Evolutionary conservation across 176 grass and related monocot species (phyloP).

Genomic region (Cocos nucifera): DNA sequence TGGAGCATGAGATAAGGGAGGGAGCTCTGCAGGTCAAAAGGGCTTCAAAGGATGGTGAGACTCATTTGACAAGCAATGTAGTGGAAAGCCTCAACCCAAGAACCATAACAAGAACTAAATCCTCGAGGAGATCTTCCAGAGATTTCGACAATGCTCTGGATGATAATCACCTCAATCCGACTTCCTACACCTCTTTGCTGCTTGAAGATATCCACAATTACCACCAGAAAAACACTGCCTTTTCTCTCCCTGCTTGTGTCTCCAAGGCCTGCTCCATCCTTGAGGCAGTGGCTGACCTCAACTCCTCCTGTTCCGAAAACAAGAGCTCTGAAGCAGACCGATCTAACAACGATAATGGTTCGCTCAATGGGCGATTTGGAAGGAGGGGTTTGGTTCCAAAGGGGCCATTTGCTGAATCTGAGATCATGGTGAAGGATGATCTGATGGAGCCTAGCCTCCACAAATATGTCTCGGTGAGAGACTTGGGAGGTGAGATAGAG

Average conservation of each 20-base stretch:
- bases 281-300: slow-evolving; percentile 84
- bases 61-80: slow-evolving; percentile 24
- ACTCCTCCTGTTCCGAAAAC: slow-evolving; percentile 61
- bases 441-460: slow-evolving; percentile 73
- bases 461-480: slow-evolving; percentile 81
- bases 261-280: slow-evolving; percentile 98
- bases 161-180: slow-evolving; percentile 7
- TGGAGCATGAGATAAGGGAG: background rate
- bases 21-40: slow-evolving; percentile 12
- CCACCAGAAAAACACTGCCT: slow-evolving; percentile 46
- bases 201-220: slow-evolving; percentile 93
- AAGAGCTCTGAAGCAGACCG: slow-evolving; percentile 28
- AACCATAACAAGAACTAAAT: slow-evolving; percentile 34
- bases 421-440: slow-evolving; percentile 59
- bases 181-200: slow-evolving; percentile 58
- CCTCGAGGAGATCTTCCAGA: slow-evolving; percentile 55
- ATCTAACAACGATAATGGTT: slow-evolving; percentile 33
- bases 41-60: background rate
- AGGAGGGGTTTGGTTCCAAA: background rate
- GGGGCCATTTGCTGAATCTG: slow-evolving; percentile 38
- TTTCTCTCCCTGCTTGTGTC: slow-evolving; percentile 82
- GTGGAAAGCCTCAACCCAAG: slow-evolving; percentile 37
- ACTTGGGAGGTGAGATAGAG: slow-evolving; percentile 40
- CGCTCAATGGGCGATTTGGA: slow-evolving; percentile 25
- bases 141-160: slow-evolving; percentile 60